A percentile compares a stretch with the other conserved stretches of the same genome.
Evolutionary conservation across 768 basidiomycete species (phyloP).

Genomic region (Terana coerulea): DNA sequence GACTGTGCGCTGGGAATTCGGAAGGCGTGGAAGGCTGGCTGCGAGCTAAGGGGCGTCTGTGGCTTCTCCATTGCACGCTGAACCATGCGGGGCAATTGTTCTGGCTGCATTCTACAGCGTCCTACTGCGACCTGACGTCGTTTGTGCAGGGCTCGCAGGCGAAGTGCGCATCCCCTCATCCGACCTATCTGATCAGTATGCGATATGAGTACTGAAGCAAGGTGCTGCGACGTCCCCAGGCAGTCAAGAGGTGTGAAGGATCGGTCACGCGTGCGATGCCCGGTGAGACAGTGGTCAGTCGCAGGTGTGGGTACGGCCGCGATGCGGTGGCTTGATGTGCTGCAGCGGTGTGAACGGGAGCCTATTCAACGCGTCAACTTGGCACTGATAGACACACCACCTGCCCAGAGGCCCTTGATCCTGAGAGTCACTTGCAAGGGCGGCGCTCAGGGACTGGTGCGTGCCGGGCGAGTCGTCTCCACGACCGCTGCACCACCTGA

Average conservation of each 20-base stretch:
- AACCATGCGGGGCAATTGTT: not conserved
- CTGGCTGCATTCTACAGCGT: not conserved
- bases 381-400: slow-evolving; percentile 8
- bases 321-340: not conserved
- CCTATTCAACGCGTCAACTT: slow-evolving; percentile 8
- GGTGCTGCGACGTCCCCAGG: too few relatives aligned
- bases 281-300: not conserved
- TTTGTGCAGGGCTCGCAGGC: not conserved
- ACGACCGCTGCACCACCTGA: slow-evolving; percentile 6
- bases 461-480: not conserved
- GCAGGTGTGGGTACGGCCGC: not conserved
- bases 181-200: too few relatives aligned
- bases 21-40: too few relatives aligned
- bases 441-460: slow-evolving; percentile 2
- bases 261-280: not conserved
- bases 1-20: not conserved
- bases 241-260: too few relatives aligned
- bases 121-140: not conserved
- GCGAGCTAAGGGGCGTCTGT: too few relatives aligned
- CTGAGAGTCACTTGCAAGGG: not conserved
- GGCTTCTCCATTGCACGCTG: too few relatives aligned
- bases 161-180: not conserved
- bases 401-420: not conserved
- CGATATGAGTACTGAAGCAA: too few relatives aligned
- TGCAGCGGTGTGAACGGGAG: not conserved